Conservation (phyloP, 2,329 filamentous ascomycete genomes). For the Colletotrichum chrysophilum region DNA sequence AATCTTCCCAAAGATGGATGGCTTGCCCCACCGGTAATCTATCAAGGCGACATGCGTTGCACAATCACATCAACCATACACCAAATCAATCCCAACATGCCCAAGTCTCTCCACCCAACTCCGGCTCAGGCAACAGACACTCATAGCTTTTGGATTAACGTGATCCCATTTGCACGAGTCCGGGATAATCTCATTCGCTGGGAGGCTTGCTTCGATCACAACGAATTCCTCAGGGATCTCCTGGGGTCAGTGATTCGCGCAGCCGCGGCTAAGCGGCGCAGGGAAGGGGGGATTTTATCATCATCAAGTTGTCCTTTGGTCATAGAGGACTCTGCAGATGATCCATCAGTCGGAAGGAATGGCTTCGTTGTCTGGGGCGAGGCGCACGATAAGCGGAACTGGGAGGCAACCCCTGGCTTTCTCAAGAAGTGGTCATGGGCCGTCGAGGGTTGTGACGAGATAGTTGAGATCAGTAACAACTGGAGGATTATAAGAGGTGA, state of each 20-base stretch:
- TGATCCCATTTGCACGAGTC: constrained; percentile 8
- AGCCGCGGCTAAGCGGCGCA: neutral
- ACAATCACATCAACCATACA: neutral
- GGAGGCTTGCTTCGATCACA: constrained; percentile 6
- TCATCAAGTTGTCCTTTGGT: neutral
- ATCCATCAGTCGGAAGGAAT: neutral
- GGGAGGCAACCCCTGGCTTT: constrained; percentile 29
- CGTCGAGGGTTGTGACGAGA: constrained; percentile 24
- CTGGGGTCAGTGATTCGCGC: constrained; percentile 1
- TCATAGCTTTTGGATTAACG: constrained; percentile 13
- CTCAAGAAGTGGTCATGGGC: constrained; percentile 26
- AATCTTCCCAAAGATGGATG: neutral
- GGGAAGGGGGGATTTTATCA: neutral
- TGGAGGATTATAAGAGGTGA: constrained; percentile 27
- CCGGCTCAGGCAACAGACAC: neutral
- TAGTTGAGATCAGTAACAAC: constrained; percentile 23
- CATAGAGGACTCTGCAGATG: neutral
- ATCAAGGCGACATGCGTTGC: neutral
- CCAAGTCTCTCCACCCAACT: neutral
- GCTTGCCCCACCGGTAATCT: neutral
- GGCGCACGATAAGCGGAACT: constrained; percentile 23
- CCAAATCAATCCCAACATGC: constrained; percentile 13
- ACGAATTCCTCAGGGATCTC: constrained; percentile 1
- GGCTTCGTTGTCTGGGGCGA: constrained; percentile 30
- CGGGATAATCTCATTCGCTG: constrained; percentile 17